Conservation (phyloP, 176 grass and related monocot genomes). For the Chrysopogon serrulatus region DNA sequence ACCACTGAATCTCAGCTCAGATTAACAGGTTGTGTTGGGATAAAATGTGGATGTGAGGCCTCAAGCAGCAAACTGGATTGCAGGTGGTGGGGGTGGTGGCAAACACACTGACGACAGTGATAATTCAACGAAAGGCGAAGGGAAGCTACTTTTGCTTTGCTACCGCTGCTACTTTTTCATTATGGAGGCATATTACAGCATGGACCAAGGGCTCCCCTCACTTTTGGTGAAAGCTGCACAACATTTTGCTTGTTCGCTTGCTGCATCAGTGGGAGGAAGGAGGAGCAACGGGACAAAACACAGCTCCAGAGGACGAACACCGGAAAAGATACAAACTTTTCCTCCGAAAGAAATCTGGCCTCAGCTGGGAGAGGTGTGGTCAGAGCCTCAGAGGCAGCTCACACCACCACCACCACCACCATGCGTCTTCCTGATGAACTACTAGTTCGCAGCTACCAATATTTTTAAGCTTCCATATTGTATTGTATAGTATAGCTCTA, state of each 20-base stretch:
- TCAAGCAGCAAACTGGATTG: not conserved
- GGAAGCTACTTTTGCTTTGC: slow-evolving; percentile 8
- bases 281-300: slow-evolving; percentile 28
- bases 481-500: not conserved
- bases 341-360: not conserved
- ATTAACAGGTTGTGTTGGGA: not conserved
- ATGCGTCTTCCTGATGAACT: not conserved
- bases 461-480: not conserved
- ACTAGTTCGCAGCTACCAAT: not conserved
- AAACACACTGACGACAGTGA: not conserved
- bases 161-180: not conserved
- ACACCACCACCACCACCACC: not conserved
- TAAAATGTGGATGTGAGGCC: too few species aligned
- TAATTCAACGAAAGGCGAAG: slow-evolving; percentile 18
- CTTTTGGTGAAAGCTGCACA: slow-evolving; percentile 46
- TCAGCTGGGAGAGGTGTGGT: not conserved
- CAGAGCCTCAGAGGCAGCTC: too few species aligned
- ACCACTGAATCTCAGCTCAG: not conserved
- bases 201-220: not conserved
- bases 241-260: not conserved
- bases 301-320: slow-evolving; percentile 16
- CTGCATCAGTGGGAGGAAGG: not conserved
- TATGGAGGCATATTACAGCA: slow-evolving; percentile 31
- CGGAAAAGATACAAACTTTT: slow-evolving; percentile 25
- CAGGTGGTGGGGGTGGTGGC: slow-evolving; percentile 3